Evolutionary conservation across 2,329 filamentous ascomycete genomes (phyloP).

Genomic region (Colletotrichum sp.): DNA sequence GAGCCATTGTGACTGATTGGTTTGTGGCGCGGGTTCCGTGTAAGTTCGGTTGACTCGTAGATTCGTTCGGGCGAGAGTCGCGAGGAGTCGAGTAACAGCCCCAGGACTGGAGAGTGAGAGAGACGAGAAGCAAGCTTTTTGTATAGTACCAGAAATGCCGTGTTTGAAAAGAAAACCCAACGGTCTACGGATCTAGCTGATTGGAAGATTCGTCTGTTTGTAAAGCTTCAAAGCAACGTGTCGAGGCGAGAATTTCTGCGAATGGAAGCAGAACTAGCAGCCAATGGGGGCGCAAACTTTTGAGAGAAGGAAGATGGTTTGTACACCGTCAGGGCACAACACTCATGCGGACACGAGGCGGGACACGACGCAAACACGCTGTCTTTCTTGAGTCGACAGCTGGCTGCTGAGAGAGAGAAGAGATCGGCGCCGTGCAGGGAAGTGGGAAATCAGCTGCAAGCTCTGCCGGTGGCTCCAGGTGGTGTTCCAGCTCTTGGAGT

Average conservation of each 20-base stretch:
- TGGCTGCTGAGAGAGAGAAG: background rate
- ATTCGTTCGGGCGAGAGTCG: background rate
- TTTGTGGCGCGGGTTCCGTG: background rate
- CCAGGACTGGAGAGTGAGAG: background rate
- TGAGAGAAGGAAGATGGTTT: background rate
- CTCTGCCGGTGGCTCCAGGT: background rate
- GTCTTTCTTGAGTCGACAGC: background rate
- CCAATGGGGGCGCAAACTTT: conserved; percentile 6
- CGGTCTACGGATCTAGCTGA: background rate
- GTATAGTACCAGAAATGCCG: background rate
- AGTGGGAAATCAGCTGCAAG: background rate
- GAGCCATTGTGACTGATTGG: background rate
- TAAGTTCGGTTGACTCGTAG: background rate
- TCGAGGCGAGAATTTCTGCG: conserved; percentile 9
- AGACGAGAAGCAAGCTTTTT: background rate
- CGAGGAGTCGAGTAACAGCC: background rate
- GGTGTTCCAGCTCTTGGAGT: background rate
- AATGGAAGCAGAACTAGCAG: background rate
- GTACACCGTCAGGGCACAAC: background rate
- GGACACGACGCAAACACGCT: background rate
- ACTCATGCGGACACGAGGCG: background rate
- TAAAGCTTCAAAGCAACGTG: background rate
- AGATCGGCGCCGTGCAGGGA: background rate
- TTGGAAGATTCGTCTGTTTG: background rate
- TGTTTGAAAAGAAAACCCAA: background rate